phyloP scores from a whole-genome alignment of 306 rosid genomes.

The Castanospermum australe region DNA sequence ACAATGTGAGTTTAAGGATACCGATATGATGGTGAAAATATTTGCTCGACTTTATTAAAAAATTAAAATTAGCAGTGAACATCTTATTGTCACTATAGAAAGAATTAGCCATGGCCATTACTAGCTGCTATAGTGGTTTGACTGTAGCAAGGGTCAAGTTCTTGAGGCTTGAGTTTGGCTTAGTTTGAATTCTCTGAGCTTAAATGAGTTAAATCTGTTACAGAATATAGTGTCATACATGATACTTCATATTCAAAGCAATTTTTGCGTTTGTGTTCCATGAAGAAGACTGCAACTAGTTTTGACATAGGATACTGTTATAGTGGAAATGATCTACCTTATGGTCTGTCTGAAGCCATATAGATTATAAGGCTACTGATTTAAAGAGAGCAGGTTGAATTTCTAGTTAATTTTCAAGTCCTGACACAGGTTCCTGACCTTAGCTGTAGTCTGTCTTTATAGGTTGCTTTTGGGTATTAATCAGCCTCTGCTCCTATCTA shows the following conservation, averaged over 20 bases:
- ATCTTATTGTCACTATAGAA: background rate
- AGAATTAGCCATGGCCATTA: background rate
- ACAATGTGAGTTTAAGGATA: constrained; percentile 8
- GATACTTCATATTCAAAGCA: background rate
- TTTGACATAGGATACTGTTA: too few species aligned
- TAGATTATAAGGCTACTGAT: too few species aligned
- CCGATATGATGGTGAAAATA: background rate
- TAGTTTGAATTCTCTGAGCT: background rate
- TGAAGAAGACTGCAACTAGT: too few species aligned
- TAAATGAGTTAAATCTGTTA: background rate
- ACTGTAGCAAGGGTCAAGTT: background rate
- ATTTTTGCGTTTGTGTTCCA: background rate
- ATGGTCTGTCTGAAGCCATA: too few species aligned
- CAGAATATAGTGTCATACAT: background rate
- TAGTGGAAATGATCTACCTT: too few species aligned
- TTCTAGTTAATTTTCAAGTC: too few species aligned
- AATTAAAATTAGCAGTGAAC: background rate
- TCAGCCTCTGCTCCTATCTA: too few species aligned
- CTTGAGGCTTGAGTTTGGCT: background rate
- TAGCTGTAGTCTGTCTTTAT: too few species aligned
- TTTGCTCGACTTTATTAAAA: background rate
- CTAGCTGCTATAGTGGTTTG: background rate
- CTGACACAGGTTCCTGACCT: too few species aligned
- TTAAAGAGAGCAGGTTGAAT: too few species aligned
- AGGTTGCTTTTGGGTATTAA: too few species aligned